Percentiles rank a stretch among this genome's conserved stretches.
These are phyloP conservation scores for Penicillium cosmopolitanum DNA, from an alignment of 495 filamentous ascomycete species.

Conservation along the genomic window DNA sequence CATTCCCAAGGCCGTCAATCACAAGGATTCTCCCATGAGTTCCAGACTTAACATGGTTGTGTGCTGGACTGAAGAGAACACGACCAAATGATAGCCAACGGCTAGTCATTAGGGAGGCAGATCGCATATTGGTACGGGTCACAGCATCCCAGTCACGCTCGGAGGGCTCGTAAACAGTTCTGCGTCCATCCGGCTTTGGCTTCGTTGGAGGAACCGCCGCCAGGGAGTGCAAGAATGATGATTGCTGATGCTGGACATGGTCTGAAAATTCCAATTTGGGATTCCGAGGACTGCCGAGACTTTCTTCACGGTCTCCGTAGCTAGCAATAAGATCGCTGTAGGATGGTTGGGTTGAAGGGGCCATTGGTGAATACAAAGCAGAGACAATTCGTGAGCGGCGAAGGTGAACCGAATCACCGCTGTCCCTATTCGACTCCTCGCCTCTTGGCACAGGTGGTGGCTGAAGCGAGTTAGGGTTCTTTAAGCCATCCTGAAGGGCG, in stretches of 20 bases:
- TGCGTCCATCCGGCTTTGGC: constrained; percentile 42
- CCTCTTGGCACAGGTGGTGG: constrained; percentile 18
- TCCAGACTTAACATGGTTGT: constrained; percentile 72
- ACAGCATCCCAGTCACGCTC: constrained; percentile 64
- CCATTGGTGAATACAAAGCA: constrained; percentile 44
- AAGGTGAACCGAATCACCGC: constrained; percentile 40
- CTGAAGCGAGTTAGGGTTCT: constrained; percentile 21
- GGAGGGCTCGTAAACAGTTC: constrained; percentile 49
- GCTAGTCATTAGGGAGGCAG: constrained; percentile 76
- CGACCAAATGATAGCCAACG: constrained; percentile 94
- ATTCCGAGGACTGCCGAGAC: constrained; percentile 3
- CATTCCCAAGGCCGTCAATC: constrained; percentile 86
- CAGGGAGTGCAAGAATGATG: constrained; percentile 35
- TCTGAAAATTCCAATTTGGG: constrained; percentile 8
- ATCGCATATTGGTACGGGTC: constrained; percentile 79
- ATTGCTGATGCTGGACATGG: constrained; percentile 30
- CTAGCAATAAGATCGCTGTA: constrained; percentile 44
- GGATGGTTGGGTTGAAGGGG: constrained; percentile 45
- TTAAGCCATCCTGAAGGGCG: constrained; percentile 45
- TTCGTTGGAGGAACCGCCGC: constrained; percentile 33
- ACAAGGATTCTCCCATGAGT: constrained; percentile 72
- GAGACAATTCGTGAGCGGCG: constrained; percentile 47
- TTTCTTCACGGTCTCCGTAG: constrained; percentile 26
- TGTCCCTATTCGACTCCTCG: constrained; percentile 32
- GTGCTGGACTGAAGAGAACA: constrained; percentile 91